Percentiles rank a stretch among this genome's conserved stretches.
Evolutionary conservation across 2,329 filamentous ascomycete genomes (phyloP).

Genomic region (Penicillium italicum): DNA sequence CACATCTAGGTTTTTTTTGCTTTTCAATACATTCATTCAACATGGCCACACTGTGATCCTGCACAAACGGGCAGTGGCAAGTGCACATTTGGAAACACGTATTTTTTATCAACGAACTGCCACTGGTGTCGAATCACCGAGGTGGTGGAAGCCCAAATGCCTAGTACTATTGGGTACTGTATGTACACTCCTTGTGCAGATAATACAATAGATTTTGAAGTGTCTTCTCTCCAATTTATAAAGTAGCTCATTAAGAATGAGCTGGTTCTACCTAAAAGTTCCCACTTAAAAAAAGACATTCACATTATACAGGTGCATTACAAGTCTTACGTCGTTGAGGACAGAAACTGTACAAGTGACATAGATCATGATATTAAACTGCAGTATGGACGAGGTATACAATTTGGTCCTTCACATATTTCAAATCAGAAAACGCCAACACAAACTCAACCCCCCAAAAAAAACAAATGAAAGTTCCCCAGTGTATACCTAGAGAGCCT

Average conservation of each 20-base stretch:
- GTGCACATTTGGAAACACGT: neutral
- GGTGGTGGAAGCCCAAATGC: neutral
- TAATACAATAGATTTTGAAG: neutral
- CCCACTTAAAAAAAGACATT: too few species aligned
- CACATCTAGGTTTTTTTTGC: neutral
- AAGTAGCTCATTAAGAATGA: neutral
- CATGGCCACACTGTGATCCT: neutral
- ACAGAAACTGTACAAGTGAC: neutral
- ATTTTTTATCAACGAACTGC: neutral
- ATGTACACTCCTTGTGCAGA: neutral
- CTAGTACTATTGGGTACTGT: neutral
- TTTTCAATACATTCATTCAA: neutral
- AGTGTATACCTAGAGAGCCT: slow-evolving; percentile 15
- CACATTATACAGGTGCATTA: too few species aligned
- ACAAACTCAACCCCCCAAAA: neutral
- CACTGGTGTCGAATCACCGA: neutral
- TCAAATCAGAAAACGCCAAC: neutral
- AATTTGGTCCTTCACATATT: slow-evolving; percentile 5
- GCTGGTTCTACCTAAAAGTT: neutral
- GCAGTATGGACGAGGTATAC: neutral
- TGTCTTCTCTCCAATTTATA: neutral
- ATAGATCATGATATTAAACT: neutral
- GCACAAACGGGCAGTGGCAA: neutral
- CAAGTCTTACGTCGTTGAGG: neutral
- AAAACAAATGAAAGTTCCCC: neutral